Percentiles rank a stretch among this genome's conserved stretches.
These are phyloP conservation scores for Coemansia umbellata DNA, from an alignment of 192 early-diverging fungal genomes.

Conservation along the genomic window DNA sequence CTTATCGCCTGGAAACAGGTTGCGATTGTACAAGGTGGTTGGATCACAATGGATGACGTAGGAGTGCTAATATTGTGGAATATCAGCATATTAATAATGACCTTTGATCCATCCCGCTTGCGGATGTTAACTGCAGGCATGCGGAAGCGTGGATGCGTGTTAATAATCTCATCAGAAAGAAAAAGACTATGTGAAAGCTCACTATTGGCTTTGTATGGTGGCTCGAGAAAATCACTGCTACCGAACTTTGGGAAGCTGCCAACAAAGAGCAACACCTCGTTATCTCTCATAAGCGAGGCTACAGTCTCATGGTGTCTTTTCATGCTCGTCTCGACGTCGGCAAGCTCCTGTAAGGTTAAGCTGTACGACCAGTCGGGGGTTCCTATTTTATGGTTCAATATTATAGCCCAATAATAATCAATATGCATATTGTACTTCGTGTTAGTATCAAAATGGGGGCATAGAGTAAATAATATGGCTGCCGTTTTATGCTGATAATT, in stretches of 20 bases:
- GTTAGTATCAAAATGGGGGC: too few relatives aligned
- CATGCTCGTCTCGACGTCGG: conserved; percentile 90
- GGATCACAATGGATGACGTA: conserved; percentile 79
- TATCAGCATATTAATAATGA: conserved; percentile 93
- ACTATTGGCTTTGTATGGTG: conserved; percentile 67
- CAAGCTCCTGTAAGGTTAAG: conserved; percentile 70
- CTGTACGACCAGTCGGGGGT: conserved; percentile 92
- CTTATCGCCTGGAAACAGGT: conserved; percentile 62
- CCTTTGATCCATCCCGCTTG: conserved; percentile 86
- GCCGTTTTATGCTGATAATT: too few relatives aligned
- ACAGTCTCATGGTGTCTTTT: conserved; percentile 66
- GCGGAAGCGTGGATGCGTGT: conserved; percentile 87
- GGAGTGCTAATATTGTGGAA: conserved; percentile 90
- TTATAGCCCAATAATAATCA: too few relatives aligned
- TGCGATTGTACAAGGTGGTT: conserved; percentile 58
- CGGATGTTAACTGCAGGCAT: conserved; percentile 94
- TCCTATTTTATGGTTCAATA: conserved; percentile 50
- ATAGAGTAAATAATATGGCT: too few relatives aligned
- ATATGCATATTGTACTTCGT: too few relatives aligned
- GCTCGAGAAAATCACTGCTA: conserved; percentile 64
- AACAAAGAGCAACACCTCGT: conserved; percentile 77
- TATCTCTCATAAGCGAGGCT: conserved; percentile 53
- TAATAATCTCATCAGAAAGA: conserved; percentile 91
- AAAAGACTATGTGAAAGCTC: conserved; percentile 79
- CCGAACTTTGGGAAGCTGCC: conserved; percentile 90